Conservation (phyloP, 2,329 filamentous ascomycete genomes). For the Exophiala spinifera region DNA sequence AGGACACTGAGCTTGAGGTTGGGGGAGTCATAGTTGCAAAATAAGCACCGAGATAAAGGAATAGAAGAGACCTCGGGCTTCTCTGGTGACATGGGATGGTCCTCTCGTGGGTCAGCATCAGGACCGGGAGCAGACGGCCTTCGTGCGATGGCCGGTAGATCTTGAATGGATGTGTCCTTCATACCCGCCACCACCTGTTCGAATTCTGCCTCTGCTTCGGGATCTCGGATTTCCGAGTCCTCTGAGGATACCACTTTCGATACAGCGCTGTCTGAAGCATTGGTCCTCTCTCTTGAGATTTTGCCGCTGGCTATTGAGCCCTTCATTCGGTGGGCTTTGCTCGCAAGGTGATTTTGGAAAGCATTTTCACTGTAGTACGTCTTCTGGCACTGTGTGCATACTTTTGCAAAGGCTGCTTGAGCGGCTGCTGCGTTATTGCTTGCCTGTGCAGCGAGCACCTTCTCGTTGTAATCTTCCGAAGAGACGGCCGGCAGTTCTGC, state of each 20-base stretch:
- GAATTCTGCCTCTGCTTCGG: conserved; percentile 54
- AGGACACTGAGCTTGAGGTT: conserved; percentile 70
- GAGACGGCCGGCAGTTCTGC: conserved; percentile 86
- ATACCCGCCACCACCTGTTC: conserved; percentile 75
- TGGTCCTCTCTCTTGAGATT: conserved; percentile 44
- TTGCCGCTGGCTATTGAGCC: conserved; percentile 50
- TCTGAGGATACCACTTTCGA: conserved; percentile 44
- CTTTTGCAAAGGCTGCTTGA: conserved; percentile 82
- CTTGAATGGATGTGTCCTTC: neutral
- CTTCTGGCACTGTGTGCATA: conserved; percentile 79
- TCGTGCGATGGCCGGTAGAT: conserved; percentile 32
- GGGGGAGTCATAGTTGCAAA: conserved; percentile 85
- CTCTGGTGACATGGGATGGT: conserved; percentile 38
- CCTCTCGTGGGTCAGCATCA: conserved; percentile 33
- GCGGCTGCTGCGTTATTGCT: conserved; percentile 78
- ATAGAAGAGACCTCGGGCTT: conserved; percentile 29
- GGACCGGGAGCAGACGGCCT: conserved; percentile 43
- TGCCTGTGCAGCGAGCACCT: conserved; percentile 87
- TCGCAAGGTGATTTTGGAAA: conserved; percentile 85
- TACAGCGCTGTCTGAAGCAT: conserved; percentile 68
- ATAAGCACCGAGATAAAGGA: conserved; percentile 66
- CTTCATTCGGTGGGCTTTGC: conserved; percentile 80
- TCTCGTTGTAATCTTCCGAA: conserved; percentile 91
- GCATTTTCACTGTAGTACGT: conserved; percentile 97
- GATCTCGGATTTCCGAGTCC: conserved; percentile 35